Evolutionary conservation across 768 basidiomycete species (phyloP), one percentile per base, ranked within the genome.

Genomic region (Crassisporium funariophilum): DNA sequence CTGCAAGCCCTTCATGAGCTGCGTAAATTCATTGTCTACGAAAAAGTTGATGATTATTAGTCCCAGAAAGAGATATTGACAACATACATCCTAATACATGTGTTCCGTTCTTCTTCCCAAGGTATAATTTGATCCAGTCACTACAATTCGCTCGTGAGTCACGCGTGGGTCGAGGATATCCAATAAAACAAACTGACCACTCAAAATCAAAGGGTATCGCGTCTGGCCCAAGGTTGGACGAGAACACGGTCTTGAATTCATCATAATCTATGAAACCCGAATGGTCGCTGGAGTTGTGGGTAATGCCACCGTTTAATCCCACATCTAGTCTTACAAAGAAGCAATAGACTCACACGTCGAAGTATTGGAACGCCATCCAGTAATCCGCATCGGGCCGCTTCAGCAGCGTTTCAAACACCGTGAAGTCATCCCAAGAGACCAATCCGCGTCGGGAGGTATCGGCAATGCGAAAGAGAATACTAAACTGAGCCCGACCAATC

Each of bases 1-100:
- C 72, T 98, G 97, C 46, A 98, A 79, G 34, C 94, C 95, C 69
- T 98, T 98, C 92, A 99, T 97, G 49, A 98, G 73, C 71, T 98
- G 95, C 22, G 94, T 97, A 71, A 98, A 98, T 68, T 98, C 95
- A 64, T 89, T 89, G 72, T 95, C 89, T 93, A 56, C 7, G 36
- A 41, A 31, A 23, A 4, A 2, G 4, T 24, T 46, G 11, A 40
- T 41, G 25, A 46, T 46, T 27, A 5, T 37, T 20, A n/a, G 7
- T 3, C 29, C 8, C 11, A 31, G 17, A 15, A 21, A n/a, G 47
- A 12, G n/a, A 21, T 35, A n/a, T 8, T 31, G 15, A 35, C 5
- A 76, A 38, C 88, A 59, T 59, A 93, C 94, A 97, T 70, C 92
- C 92, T 46, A 97, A 76, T 49, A 95, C 92, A 63, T 94, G 93